Base-by-base conservation (phyloP, 2,329 filamentous ascomycete genomes). In the Mycosphaerella sp. region DNA sequence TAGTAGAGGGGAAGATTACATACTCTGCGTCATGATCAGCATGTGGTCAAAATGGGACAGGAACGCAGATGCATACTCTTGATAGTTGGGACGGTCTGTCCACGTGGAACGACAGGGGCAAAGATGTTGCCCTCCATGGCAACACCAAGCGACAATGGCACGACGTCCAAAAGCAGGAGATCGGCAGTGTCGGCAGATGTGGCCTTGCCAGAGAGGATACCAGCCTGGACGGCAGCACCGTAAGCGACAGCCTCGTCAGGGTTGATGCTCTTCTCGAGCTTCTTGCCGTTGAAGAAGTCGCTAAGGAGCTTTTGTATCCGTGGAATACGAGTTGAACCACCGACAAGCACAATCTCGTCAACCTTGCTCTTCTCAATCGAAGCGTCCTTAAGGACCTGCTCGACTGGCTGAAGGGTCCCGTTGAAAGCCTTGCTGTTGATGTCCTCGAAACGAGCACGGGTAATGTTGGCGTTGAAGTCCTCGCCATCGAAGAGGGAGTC, bases 51-150 rank as follows among this genome's bases (percentile, higher is more conserved):
- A 25, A 34, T 9, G 3, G 13, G 10, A 41, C 8, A 2, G 13
- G 17, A 16, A 48, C 4, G 28, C 1, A 35, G 14, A 12, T 25
- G 35, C 13, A 53, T 40, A 13, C 48, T 44, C 45, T 25, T 52
- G 58, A 95, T 75, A 12, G 53, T 61, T 10, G 65, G 65, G n/a
- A 67, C 73, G 16, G 73, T 76, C 56, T 71, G 65, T 30, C 74
- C 73, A 63, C 75, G 73, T 58, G 87, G 77, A 62, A 98, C 89
- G 59, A 97, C 91, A 45, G 89, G 87, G 50, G 91, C 91, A 71
- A 96, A 97, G 75, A 97, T 95, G 79, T 96, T 96, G 63, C 93
- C 91, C 79, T 97, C 93, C 93, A 97, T 98, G 70, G 91, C 93
- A 63, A 98, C 91, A 86, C 93, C 93, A 28, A 98, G 87, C 57